phyloP scores from a whole-genome alignment of 1,284 basidiomycete species.

The Amylostereum areolatum region DNA sequence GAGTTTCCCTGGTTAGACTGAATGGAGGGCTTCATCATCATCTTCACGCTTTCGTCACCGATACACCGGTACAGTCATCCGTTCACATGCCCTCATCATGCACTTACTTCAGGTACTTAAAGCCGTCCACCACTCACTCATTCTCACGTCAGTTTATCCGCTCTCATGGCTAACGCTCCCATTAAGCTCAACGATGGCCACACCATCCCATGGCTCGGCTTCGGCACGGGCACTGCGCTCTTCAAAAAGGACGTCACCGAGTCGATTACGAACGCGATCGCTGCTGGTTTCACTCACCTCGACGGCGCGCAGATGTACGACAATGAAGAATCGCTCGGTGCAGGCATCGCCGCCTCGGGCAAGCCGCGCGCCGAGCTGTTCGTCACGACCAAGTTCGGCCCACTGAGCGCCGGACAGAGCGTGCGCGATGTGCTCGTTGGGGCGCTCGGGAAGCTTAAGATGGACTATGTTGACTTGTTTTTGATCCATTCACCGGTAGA shows the following conservation, averaged over 20 bases:
- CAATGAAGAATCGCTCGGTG: conserved; percentile 57
- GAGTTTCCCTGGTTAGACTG: no score
- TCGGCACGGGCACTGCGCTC: conserved; percentile 64
- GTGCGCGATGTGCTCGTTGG: conserved; percentile 44
- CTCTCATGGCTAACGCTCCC: conserved; percentile 33
- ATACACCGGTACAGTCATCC: no score
- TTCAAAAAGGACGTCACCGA: conserved; percentile 45
- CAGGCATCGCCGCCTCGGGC: conserved; percentile 43
- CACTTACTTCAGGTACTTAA: no score
- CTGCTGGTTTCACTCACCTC: conserved; percentile 59
- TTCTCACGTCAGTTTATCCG: no score
- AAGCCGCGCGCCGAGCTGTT: conserved; percentile 52
- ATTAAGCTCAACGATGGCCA: conserved; percentile 56
- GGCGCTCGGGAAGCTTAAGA: conserved; percentile 53
- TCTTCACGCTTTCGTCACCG: no score
- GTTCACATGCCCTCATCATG: no score
- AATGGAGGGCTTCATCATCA: no score
- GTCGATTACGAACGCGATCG: conserved; percentile 47
- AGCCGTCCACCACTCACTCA: no score
- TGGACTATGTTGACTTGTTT: conserved; percentile 73
- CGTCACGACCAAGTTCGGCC: conserved; percentile 59
- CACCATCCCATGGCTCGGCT: conserved; percentile 56
- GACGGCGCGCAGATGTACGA: conserved; percentile 66
- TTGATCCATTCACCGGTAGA: conserved; percentile 62
- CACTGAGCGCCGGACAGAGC: conserved; percentile 33